phyloP scores from a whole-genome alignment of 2,329 filamentous ascomycete species.

The Xylaria multiplex region DNA sequence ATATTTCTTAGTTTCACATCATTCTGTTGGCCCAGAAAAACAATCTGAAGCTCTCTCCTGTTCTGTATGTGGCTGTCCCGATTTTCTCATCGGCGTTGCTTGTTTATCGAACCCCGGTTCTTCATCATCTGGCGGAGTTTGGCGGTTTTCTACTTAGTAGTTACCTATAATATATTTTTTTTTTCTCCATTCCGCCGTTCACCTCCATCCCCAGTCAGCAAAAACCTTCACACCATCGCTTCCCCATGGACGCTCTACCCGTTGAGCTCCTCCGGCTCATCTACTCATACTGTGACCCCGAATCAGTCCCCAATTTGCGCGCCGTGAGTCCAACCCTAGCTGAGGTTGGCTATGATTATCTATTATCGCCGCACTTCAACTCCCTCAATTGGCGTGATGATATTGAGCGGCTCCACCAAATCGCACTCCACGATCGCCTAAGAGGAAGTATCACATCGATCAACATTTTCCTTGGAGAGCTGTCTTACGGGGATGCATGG shows the following conservation, averaged over 20 bases:
- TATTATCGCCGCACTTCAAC: slow-evolving; percentile 55
- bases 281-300: slow-evolving; percentile 53
- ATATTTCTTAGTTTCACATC: slow-evolving; percentile 35
- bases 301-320: slow-evolving; percentile 55
- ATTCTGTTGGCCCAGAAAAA: slow-evolving; percentile 30
- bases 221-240: slow-evolving; percentile 20
- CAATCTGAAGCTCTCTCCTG: slow-evolving; percentile 33
- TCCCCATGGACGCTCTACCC: slow-evolving; percentile 51
- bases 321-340: slow-evolving; percentile 53
- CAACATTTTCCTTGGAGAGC: slow-evolving; percentile 58
- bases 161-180: slow-evolving; percentile 12
- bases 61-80: slow-evolving; percentile 21
- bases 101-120: slow-evolving; percentile 28
- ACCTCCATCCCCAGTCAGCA: slow-evolving; percentile 6
- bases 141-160: slow-evolving; percentile 18
- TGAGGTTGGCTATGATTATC: slow-evolving; percentile 55
- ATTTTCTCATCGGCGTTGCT: slow-evolving; percentile 37
- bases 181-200: slow-evolving; percentile 34
- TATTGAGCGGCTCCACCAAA: slow-evolving; percentile 55
- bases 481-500: slow-evolving; percentile 54
- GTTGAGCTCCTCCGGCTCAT: slow-evolving; percentile 56
- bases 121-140: slow-evolving; percentile 44
- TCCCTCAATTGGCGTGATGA: slow-evolving; percentile 59
- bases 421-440: slow-evolving; percentile 56
- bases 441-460: slow-evolving; percentile 55